Conservation (phyloP, 805 yeast genomes). For the Hanseniaspora lachancei region DNA sequence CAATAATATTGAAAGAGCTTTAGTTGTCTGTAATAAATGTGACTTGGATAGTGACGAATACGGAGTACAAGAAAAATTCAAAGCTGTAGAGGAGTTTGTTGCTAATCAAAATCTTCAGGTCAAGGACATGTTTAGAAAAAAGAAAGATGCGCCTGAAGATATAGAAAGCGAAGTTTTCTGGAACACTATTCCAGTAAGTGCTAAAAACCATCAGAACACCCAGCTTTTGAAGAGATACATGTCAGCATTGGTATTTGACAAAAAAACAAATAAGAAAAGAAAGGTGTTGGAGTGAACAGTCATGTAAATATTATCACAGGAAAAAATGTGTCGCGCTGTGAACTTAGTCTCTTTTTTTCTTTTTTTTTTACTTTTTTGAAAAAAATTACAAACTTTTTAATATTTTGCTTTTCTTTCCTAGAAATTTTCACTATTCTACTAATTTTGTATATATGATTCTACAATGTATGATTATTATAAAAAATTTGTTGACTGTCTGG, state of each 20-base stretch:
- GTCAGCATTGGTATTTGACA: slow-evolving; percentile 34
- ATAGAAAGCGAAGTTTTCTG: slow-evolving; percentile 27
- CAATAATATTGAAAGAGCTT: slow-evolving; percentile 44
- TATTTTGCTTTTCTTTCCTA: too few species aligned
- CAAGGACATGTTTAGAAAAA: neutral
- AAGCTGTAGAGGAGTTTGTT: slow-evolving; percentile 34
- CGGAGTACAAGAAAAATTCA: slow-evolving; percentile 29
- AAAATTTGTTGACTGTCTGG: too few species aligned
- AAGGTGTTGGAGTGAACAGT: neutral
- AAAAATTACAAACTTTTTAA: too few species aligned
- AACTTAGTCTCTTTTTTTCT: neutral
- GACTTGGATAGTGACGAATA: slow-evolving; percentile 37
- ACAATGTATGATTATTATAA: too few species aligned
- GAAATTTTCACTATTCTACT: too few species aligned
- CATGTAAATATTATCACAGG: neutral
- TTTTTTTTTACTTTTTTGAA: neutral
- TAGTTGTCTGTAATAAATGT: slow-evolving; percentile 90
- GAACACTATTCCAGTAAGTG: slow-evolving; percentile 78
- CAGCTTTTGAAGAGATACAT: slow-evolving; percentile 57
- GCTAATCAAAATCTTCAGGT: slow-evolving; percentile 19
- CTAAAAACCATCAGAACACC: slow-evolving; percentile 56
- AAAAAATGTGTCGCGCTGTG: neutral
- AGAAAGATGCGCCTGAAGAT: slow-evolving; percentile 5
- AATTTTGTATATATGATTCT: too few species aligned
- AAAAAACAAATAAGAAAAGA: neutral